These are phyloP conservation scores for Pseudozyma tsukubaensis DNA, from an alignment of 1,284 basidiomycete genomes.

Conservation along the genomic window DNA sequence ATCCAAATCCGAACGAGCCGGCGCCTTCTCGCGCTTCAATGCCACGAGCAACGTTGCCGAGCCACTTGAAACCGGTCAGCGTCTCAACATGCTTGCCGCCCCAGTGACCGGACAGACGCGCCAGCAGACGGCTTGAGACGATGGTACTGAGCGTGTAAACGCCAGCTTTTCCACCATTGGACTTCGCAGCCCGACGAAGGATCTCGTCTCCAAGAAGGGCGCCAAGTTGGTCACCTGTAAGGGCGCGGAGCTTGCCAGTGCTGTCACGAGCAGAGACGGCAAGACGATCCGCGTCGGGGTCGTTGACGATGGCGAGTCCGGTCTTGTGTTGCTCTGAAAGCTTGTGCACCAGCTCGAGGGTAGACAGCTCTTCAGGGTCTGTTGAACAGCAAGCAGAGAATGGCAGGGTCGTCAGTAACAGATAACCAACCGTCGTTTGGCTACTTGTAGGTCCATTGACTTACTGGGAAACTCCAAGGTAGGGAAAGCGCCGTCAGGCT, in stretches of 20 bases:
- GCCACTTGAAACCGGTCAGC: slow-evolving; percentile 65
- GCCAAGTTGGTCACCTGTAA: slow-evolving; percentile 61
- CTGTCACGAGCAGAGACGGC: slow-evolving; percentile 54
- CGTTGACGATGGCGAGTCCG: slow-evolving; percentile 59
- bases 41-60: slow-evolving; percentile 53
- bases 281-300: slow-evolving; percentile 61
- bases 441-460: too few species aligned
- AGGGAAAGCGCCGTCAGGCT: slow-evolving; percentile 60
- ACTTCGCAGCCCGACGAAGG: slow-evolving; percentile 42
- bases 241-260: slow-evolving; percentile 43
- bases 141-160: slow-evolving; percentile 57
- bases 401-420: too few species aligned
- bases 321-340: slow-evolving; percentile 54
- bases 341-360: slow-evolving; percentile 57
- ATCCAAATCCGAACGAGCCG: slow-evolving; percentile 56
- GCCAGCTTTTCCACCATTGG: slow-evolving; percentile 21
- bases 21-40: slow-evolving; percentile 44
- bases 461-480: slow-evolving; percentile 58
- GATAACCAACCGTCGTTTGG: too few species aligned
- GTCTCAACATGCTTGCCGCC: slow-evolving; percentile 56
- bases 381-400: too few species aligned
- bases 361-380: slow-evolving; percentile 59
- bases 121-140: slow-evolving; percentile 55
- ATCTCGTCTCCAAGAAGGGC: slow-evolving; percentile 59
- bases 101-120: slow-evolving; percentile 47